Evolutionary conservation across 2,329 filamentous ascomycete genomes (phyloP), one percentile per base, ranked within the genome.

Genomic region (Elsinoe perseae): DNA sequence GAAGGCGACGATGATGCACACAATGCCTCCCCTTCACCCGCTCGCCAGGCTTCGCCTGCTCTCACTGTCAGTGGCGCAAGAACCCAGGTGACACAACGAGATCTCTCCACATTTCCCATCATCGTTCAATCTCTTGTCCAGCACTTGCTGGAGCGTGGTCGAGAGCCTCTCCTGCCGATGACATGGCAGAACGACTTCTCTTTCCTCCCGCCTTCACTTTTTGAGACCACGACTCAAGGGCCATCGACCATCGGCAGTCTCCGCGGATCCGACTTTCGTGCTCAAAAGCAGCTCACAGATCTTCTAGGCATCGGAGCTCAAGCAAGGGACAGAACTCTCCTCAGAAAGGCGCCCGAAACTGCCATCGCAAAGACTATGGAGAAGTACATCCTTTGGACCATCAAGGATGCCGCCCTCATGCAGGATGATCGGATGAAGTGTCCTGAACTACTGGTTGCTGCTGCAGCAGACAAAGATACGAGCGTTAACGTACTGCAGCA

Each of bases 101-200:
- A 44, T 18, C 53, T 56, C n/a, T 42, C 38, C 53, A 20, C 20
- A 7, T 56, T 56, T n/a, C 53, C 53, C 1, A 20, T 46, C 38
- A 30, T 30, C 16, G 42, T 25, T 2, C 53, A 48, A 9, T 42
- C 53, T 20, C 28, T 56, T 20, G 25, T 56, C 4, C 23, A 12
- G 14, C 40, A 46, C 42, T 21, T 56, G 10, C 38, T 56, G 8
- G 36, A 16, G 23, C 53, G 53, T 27, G 53, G 53, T 18, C 53
- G 27, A 4, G 53, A 56, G 23, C 36, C 53, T 27, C 23, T 36
- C 9, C 28, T 56, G 9, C 40, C 53, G 25, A 14, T 16, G 2
- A 42, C 38, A 16, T 56, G 53, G 53, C 6, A 21, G 8, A 36
- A 36, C 23, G 53, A 56, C 42, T 56, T 56, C n/a, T 25, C 21